phyloP scores from a whole-genome alignment of 2,329 filamentous ascomycete genomes.

The Pseudogymnoascus sp. region DNA sequence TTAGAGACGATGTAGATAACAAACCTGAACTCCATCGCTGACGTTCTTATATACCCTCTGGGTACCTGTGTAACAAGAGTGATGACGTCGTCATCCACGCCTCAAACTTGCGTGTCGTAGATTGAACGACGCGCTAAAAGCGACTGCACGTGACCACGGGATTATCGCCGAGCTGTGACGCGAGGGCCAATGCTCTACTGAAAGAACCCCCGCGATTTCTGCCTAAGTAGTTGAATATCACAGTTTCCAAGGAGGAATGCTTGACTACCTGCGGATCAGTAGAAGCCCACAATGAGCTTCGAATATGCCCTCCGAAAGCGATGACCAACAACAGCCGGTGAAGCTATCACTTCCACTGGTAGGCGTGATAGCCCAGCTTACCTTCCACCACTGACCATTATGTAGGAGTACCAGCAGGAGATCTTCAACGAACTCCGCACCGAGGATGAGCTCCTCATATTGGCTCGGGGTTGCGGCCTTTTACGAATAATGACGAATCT shows the following conservation, averaged over 20 bases:
- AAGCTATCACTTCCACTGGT: conserved; percentile 73
- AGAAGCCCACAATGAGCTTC: conserved; percentile 8
- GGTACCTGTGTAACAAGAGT: not conserved
- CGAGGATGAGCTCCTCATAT: conserved; percentile 88
- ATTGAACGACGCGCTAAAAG: not conserved
- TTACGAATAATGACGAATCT: conserved; percentile 91
- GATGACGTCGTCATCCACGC: conserved; percentile 2
- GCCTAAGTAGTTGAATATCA: not conserved
- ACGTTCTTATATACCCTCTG: conserved; percentile 5
- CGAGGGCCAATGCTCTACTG: not conserved
- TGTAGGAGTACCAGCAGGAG: conserved; percentile 81
- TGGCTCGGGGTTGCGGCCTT: conserved; percentile 85
- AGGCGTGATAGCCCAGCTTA: conserved; percentile 20
- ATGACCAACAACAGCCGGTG: conserved; percentile 54
- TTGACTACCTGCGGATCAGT: not conserved
- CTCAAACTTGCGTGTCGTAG: conserved; percentile 5
- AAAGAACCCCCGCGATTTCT: not conserved
- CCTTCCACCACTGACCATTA: conserved; percentile 12
- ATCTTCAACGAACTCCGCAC: conserved; percentile 83
- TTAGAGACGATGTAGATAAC: not conserved
- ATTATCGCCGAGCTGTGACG: not conserved
- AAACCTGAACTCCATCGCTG: not conserved
- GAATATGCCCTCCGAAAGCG: conserved; percentile 27
- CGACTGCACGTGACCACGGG: not conserved
- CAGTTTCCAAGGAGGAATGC: not conserved